phyloP scores from a whole-genome alignment of 2,329 filamentous ascomycete genomes.

The Harringtonia aguacate region DNA sequence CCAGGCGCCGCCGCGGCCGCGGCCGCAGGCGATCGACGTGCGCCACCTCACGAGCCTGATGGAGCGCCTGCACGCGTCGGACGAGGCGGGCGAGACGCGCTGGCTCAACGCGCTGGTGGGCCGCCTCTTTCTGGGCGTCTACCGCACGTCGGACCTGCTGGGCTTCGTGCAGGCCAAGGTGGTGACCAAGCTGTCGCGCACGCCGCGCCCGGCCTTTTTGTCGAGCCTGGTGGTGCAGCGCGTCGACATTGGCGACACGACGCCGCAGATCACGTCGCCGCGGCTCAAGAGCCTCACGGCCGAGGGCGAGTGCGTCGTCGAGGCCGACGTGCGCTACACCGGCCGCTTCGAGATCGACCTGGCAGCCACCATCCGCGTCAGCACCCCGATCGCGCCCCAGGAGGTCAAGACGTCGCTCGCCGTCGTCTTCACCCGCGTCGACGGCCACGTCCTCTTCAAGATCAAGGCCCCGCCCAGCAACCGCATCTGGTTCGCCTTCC shows the following conservation, averaged over 20 bases:
- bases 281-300: constrained; percentile 81
- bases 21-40: constrained; percentile 67
- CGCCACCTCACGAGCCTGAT: constrained; percentile 83
- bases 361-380: constrained; percentile 84
- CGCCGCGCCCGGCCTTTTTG: constrained; percentile 85
- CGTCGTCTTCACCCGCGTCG: constrained; percentile 71
- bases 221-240: constrained; percentile 72
- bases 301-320: constrained; percentile 79
- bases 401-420: constrained; percentile 86
- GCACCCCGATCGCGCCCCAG: constrained; percentile 81
- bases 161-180: constrained; percentile 74
- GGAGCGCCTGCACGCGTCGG: constrained; percentile 80
- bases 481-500: constrained; percentile 90
- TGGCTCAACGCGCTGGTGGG: constrained; percentile 93
- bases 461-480: constrained; percentile 96
- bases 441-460: constrained; percentile 74
- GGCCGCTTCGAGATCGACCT: constrained; percentile 87
- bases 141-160: constrained; percentile 75
- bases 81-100: constrained; percentile 79
- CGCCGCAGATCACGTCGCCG: constrained; percentile 82
- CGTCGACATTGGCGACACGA: constrained; percentile 77
- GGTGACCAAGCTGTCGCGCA: constrained; percentile 89
- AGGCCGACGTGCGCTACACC: constrained; percentile 79
- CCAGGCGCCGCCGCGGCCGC: constrained; percentile 62
- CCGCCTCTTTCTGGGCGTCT: constrained; percentile 75